These are phyloP conservation scores for Calocera viscosa DNA, from an alignment of 768 basidiomycete genomes.

Conservation along the genomic window DNA sequence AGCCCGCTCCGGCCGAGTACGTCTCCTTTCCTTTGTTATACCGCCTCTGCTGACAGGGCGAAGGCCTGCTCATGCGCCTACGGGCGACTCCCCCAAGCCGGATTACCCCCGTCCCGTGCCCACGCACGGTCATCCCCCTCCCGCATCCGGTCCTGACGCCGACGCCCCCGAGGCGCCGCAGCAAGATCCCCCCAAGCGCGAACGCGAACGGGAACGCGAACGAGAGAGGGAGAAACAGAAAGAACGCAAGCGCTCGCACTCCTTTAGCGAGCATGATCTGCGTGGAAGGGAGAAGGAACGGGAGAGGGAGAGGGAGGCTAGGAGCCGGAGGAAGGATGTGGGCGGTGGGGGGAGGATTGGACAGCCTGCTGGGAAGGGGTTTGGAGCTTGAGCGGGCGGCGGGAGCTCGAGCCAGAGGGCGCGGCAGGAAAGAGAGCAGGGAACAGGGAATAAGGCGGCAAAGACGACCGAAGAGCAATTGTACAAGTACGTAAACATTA, in stretches of 20 bases:
- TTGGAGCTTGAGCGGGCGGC: background rate
- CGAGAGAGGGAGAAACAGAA: background rate
- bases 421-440: no score
- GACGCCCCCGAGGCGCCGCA: background rate
- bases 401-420: no score
- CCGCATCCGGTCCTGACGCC: background rate
- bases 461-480: no score
- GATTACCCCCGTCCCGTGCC: background rate
- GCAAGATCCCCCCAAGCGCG: background rate
- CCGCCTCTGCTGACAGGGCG: background rate
- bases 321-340: background rate
- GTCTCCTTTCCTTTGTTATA: background rate
- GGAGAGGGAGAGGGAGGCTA: background rate
- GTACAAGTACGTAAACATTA: no score
- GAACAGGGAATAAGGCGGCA: no score
- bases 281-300: background rate
- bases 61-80: background rate
- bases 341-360: background rate
- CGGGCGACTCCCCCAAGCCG: background rate
- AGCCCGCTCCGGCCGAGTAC: background rate
- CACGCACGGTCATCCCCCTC: no score
- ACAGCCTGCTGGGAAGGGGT: slow-evolving; percentile 2
- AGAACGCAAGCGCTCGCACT: background rate
- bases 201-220: background rate
- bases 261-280: background rate